Evolutionary conservation across 192 early-diverging fungal species (phyloP).

Genomic region (Coemansia sp.): DNA sequence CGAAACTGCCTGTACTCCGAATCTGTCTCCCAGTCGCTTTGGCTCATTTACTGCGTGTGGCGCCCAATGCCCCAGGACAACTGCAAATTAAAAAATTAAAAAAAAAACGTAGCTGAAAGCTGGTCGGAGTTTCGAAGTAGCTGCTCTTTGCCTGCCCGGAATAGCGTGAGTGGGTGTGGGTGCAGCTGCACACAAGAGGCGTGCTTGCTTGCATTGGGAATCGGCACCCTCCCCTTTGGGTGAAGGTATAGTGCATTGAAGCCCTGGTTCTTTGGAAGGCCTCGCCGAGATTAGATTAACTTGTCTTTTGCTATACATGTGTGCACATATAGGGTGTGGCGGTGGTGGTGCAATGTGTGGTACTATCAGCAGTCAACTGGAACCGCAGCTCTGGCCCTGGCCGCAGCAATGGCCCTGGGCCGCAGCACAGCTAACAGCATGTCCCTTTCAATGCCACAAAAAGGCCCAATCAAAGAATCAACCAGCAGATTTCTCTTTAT

Average conservation of each 20-base stretch:
- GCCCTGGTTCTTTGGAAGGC: not conserved
- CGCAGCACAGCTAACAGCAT: not conserved
- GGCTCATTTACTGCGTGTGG: constrained; percentile 17
- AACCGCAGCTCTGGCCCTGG: not conserved
- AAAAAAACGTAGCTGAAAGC: not conserved
- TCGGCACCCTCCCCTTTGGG: not conserved
- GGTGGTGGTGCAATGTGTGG: not conserved
- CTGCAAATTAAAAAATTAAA: not conserved
- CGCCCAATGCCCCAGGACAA: not conserved
- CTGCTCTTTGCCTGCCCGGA: not conserved
- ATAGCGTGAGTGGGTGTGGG: not conserved
- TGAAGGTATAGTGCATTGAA: not conserved
- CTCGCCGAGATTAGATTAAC: not conserved
- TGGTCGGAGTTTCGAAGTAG: constrained; percentile 4
- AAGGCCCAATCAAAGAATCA: not conserved
- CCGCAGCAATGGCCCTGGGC: not conserved
- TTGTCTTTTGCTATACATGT: too few species aligned
- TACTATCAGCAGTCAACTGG: not conserved
- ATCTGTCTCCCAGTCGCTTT: constrained; percentile 43
- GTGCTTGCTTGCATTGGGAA: not conserved
- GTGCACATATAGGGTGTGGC: too few species aligned
- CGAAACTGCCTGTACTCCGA: constrained; percentile 44
- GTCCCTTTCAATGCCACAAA: not conserved
- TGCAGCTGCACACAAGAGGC: not conserved
- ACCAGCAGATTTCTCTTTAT: not conserved